Percentiles rank a stretch among this genome's conserved stretches.
Conservation (phyloP, 1,139 yeast species). For the Pneumocystis wakefieldiae region DNA sequence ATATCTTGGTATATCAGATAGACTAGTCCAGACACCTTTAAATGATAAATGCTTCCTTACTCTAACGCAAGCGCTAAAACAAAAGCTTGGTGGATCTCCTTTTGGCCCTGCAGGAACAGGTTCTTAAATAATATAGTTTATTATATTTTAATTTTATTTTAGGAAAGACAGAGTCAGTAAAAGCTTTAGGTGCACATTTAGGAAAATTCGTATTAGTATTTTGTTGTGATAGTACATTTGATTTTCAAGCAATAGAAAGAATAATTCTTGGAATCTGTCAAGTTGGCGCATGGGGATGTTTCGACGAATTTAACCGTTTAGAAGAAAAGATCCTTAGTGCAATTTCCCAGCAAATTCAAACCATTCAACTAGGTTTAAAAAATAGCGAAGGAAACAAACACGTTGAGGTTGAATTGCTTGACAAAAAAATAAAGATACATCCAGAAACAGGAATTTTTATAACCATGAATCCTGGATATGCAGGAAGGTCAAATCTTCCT, state of each 20-base stretch:
- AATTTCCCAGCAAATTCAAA: constrained; percentile 66
- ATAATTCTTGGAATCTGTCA: constrained; percentile 69
- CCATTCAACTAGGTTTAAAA: constrained; percentile 43
- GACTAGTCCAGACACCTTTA: constrained; percentile 65
- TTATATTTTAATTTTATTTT: constrained; percentile 1
- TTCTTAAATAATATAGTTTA: constrained; percentile 3
- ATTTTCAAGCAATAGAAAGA: constrained; percentile 65
- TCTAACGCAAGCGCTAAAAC: constrained; percentile 61
- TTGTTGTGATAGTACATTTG: constrained; percentile 83
- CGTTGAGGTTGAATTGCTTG: constrained; percentile 34
- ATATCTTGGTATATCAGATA: constrained; percentile 62
- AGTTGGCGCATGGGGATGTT: constrained; percentile 91
- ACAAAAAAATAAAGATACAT: constrained; percentile 32
- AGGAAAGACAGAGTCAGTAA: constrained; percentile 70
- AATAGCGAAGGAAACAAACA: constrained; percentile 11
- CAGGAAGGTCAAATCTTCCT: constrained; percentile 70
- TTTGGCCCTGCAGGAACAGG: constrained; percentile 98
- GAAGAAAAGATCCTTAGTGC: constrained; percentile 64
- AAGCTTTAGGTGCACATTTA: constrained; percentile 64
- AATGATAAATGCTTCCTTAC: constrained; percentile 50
- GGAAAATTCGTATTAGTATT: constrained; percentile 78
- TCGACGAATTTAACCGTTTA: constrained; percentile 85
- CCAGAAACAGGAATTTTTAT: constrained; percentile 49
- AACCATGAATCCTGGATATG: constrained; percentile 85
- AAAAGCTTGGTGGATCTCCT: constrained; percentile 75